Evolutionary conservation across 768 basidiomycete species (phyloP), one percentile per base, ranked within the genome.

Genomic region (Pleurotus salmoneostramineus): DNA sequence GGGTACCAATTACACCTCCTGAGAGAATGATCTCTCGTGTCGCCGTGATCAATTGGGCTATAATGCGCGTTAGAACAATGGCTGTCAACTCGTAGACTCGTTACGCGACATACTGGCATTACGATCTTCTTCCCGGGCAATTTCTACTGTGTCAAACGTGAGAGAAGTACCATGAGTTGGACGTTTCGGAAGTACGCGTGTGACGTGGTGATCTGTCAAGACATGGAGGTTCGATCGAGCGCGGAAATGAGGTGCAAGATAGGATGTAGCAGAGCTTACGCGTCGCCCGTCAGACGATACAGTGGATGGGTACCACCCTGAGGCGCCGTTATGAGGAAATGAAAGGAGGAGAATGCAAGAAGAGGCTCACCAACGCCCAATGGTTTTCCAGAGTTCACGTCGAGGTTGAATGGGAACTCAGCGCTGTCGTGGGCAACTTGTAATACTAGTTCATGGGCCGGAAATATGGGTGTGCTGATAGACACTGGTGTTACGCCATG

Each of bases 1-100:
- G 66, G 5, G 68, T 70, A 34, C 46, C 35, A 15, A 75, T 61
- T 1, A 66, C 59, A 15, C 77, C 77, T 7, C 69, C 72, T 1
- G 74, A 74, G 4, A 78, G 63, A 32, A 77, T 71, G 35, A 76
- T 64, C 54, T 76, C 76, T 47, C 69, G 71, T n/a, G 56, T 61
- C 2, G 74, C 73, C 21, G 21, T 27, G 21, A 27, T 27, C 21
- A 27, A 27, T 2, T 3, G n/a, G n/a, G 8, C 40, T 42, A 42
- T 3, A 10, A 42, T 1, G 2, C 43, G 34, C n/a, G 14, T 27
- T 33, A 35, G 43, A 36, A 33, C 27, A 3, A 3, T 27, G 21
- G 21, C 3, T 27, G 21, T 3, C 21, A 27, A 3, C 1, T 27
- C 21, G 21, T 27, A 27, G 21, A 27, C 3, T 27, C 2, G n/a